A percentile compares a stretch with the other conserved stretches of the same genome.
phyloP scores from a whole-genome alignment of 2,329 filamentous ascomycete genomes.

The Aspergillus pseudoglaucus region DNA sequence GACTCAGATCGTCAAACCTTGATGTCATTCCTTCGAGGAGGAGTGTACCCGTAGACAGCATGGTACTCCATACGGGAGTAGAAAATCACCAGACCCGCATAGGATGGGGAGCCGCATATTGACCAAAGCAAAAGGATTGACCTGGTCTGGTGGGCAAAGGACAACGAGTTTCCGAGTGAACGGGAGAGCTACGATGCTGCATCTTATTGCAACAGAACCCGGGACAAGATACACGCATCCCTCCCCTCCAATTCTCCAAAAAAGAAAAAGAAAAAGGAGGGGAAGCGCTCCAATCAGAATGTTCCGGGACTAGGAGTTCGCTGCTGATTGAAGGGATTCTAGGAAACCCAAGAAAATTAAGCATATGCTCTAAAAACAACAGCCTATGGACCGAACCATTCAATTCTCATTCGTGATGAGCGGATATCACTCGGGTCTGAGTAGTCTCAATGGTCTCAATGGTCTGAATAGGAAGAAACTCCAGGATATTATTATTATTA shows the following conservation, averaged over 20 bases:
- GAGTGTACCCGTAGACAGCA: neutral
- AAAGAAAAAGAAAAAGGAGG: neutral
- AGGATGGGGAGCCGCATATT: neutral
- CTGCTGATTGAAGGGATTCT: conserved; percentile 1
- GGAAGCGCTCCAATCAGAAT: conserved; percentile 1
- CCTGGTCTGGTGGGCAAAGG: neutral
- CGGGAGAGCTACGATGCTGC: neutral
- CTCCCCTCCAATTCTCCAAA: neutral
- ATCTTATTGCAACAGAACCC: neutral
- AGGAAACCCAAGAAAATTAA: neutral
- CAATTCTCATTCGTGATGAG: neutral
- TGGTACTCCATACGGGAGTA: neutral
- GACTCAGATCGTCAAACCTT: neutral
- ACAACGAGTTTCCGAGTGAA: neutral
- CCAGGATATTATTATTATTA: neutral
- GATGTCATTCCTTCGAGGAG: neutral
- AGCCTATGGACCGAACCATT: neutral
- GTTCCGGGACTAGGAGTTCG: neutral
- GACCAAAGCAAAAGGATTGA: neutral
- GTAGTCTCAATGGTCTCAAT: neutral
- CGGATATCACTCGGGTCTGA: neutral
- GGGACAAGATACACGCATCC: neutral
- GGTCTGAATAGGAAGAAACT: neutral
- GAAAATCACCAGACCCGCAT: neutral
- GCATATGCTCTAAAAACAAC: neutral